Conservation (phyloP, 495 filamentous ascomycete genomes). For the Penicillium canescens region DNA sequence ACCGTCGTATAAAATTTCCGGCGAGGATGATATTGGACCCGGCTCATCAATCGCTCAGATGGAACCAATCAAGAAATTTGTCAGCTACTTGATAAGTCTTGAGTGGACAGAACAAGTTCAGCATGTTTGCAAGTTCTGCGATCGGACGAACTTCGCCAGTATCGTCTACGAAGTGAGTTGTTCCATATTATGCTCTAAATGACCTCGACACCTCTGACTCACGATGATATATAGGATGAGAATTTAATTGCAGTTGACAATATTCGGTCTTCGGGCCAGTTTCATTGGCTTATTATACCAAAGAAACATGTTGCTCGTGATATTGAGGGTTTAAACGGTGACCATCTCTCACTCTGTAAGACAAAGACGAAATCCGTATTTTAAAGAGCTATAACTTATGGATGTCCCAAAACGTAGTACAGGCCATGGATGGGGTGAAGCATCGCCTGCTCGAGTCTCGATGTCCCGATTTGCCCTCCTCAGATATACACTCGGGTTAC, state of each 20-base stretch:
- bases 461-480: not conserved
- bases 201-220: not conserved
- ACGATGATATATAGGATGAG: not conserved
- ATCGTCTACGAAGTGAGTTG: not conserved
- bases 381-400: too few species aligned
- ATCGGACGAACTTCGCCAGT: not conserved
- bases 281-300: constrained; percentile 3
- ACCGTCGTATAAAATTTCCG: too few species aligned
- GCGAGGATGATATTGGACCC: too few species aligned
- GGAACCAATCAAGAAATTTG: not conserved
- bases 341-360: not conserved
- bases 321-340: not conserved
- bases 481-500: not conserved
- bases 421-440: not conserved
- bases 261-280: not conserved
- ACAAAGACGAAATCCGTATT: not conserved
- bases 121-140: constrained; percentile 2
- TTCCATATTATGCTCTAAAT: not conserved
- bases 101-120: constrained; percentile 3
- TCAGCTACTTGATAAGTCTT: not conserved
- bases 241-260: not conserved
- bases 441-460: not conserved
- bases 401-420: not conserved
- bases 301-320: not conserved
- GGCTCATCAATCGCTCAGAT: not conserved